Base-by-base conservation (phyloP, 1,284 basidiomycete species). In the Tilletia horrida region DNA sequence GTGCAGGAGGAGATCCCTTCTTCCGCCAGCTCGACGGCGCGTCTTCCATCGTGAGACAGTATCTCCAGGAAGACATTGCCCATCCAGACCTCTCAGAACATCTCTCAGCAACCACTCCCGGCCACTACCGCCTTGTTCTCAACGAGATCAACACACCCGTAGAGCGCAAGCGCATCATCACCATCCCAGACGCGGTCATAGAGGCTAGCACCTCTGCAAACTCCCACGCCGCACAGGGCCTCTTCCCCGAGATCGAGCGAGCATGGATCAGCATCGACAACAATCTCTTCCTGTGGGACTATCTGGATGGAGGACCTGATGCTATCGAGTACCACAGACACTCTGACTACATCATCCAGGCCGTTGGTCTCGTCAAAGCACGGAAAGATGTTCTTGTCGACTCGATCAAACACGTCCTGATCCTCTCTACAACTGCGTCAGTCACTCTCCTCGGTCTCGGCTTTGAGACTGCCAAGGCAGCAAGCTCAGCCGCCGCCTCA, bases 241-340 rank as follows among this genome's bases (percentile, higher is more conserved):
- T 99, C 66, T 88, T 98, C 79, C 89, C 93, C 40, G 91, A 94
- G 76, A 92, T 98, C 71, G 92, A 93, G 74, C 87, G 93, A 63
- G 94, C 92, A 0, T 99, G 94, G 92, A 91, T 97, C 74, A 90
- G 92, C 11, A 90, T 97, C 71, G 93, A 97, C 84, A 90, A 95
- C 82, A 91, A 92, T 76, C 85, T 99, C 48, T 93, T 96, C 79
- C 85, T 99, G 31, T 98, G 96, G 96, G 92, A 97, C 83, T 99
- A 97, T 82, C 85, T 89, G 63, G 91, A 96, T 78, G 91, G 91
- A 65, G 70, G 42, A 73, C 91, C 91, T 23, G 88, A 90, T 82
- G 91, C 92, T 79, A 88, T 93, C 75, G 89, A 87, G 76, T 91
- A 92, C 27, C 96, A 92, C 80, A 88, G 91, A 68, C 92, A 96